phyloP scores from a whole-genome alignment of 2,329 filamentous ascomycete species.

The Juglanconis oblonga region DNA sequence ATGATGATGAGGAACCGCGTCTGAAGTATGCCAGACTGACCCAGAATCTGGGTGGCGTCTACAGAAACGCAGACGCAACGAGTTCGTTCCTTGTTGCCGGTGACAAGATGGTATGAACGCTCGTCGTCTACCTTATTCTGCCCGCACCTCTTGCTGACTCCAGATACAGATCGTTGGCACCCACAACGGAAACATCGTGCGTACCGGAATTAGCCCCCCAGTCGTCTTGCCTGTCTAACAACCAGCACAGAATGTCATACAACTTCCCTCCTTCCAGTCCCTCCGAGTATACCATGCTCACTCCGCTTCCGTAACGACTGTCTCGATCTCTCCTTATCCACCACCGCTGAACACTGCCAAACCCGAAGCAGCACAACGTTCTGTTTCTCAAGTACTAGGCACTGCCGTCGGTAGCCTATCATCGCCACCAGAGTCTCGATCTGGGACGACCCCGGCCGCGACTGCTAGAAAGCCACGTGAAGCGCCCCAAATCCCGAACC shows the following conservation, averaged over 20 bases:
- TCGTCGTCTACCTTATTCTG: not conserved
- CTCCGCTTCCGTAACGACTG: constrained; percentile 81
- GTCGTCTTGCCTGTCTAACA: constrained; percentile 23
- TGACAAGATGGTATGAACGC: constrained; percentile 81
- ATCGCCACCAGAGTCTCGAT: constrained; percentile 32
- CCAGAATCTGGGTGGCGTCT: constrained; percentile 72
- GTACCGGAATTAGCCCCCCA: constrained; percentile 28
- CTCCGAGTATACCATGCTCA: constrained; percentile 90
- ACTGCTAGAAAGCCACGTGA: constrained; percentile 52
- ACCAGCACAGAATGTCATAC: constrained; percentile 69
- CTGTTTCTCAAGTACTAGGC: constrained; percentile 30
- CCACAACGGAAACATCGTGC: constrained; percentile 93
- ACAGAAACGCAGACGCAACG: constrained; percentile 92
- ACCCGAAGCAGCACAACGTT: constrained; percentile 33
- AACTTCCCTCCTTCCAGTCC: constrained; percentile 76
- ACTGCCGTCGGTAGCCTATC: constrained; percentile 33
- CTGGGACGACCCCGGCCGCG: constrained; percentile 46
- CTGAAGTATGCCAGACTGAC: constrained; percentile 92
- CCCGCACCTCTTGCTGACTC: constrained; percentile 30
- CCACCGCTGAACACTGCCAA: constrained; percentile 46
- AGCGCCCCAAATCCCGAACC: constrained; percentile 60
- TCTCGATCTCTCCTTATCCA: constrained; percentile 87
- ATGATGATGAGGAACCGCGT: constrained; percentile 88
- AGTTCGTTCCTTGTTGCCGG: constrained; percentile 87
- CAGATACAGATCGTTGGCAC: constrained; percentile 75